These are phyloP conservation scores for Phanerochaete sordida DNA, from an alignment of 768 basidiomycete species.

Conservation along the genomic window DNA sequence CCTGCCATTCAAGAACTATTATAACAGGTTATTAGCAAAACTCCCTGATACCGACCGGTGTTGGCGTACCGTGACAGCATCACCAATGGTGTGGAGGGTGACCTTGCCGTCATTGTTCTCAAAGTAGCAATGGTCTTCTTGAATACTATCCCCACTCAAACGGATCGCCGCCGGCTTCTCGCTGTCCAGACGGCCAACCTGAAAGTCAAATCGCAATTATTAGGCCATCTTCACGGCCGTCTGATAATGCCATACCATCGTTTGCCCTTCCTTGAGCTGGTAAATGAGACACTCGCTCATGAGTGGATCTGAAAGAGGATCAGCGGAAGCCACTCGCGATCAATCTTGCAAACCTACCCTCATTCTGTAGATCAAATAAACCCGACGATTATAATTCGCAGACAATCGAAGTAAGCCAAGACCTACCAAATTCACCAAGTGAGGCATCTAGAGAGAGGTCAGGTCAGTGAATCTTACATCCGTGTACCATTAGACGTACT, in stretches of 20 bases:
- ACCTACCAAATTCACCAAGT: slow-evolving; percentile 88
- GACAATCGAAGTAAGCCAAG: not conserved
- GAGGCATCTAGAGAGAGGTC: slow-evolving; percentile 66
- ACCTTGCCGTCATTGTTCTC: slow-evolving; percentile 86
- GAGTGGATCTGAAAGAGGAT: slow-evolving; percentile 63
- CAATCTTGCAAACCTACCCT: not conserved
- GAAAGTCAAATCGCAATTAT: not conserved
- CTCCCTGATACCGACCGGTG: not conserved
- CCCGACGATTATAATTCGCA: not conserved
- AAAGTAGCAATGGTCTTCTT: slow-evolving; percentile 90
- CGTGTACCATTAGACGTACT: slow-evolving; percentile 33
- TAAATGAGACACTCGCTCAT: slow-evolving; percentile 97
- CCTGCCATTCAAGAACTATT: slow-evolving; percentile 91
- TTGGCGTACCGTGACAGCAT: slow-evolving; percentile 73
- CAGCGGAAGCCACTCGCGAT: not conserved
- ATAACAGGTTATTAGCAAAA: slow-evolving; percentile 9
- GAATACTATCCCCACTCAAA: slow-evolving; percentile 88
- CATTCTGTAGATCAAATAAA: not conserved
- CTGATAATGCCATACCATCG: slow-evolving; percentile 42
- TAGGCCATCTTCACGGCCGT: not conserved
- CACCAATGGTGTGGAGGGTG: slow-evolving; percentile 70
- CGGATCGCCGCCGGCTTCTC: slow-evolving; percentile 83
- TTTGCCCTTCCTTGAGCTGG: slow-evolving; percentile 84
- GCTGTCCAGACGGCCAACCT: slow-evolving; percentile 89
- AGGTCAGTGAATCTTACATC: not conserved